phyloP scores from a whole-genome alignment of 805 yeast species.

The Lipomyces japonicus region DNA sequence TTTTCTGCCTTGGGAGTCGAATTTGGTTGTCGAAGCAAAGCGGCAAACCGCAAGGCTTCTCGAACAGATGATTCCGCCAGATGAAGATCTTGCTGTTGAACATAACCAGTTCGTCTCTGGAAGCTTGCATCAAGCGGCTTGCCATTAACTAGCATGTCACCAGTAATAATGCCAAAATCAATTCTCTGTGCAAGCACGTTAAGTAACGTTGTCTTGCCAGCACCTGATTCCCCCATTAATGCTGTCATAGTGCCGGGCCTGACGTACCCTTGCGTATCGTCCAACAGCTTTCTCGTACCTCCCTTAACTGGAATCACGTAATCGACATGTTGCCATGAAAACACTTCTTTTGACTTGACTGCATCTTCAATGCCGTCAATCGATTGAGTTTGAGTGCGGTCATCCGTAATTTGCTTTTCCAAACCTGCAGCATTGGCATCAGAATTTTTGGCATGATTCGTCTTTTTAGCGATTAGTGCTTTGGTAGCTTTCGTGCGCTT shows the following conservation, averaged over 20 bases:
- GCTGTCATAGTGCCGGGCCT: constrained; percentile 80
- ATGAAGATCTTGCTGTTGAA: constrained; percentile 76
- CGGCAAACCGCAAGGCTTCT: constrained; percentile 68
- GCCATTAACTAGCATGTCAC: constrained; percentile 71
- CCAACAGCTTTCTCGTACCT: constrained; percentile 57
- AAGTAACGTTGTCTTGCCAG: constrained; percentile 69
- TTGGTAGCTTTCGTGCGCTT: neutral
- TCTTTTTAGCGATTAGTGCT: neutral
- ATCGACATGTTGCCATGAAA: constrained; percentile 73
- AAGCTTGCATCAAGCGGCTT: constrained; percentile 58
- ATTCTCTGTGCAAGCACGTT: constrained; percentile 70
- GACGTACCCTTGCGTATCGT: constrained; percentile 74
- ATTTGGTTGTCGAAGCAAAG: constrained; percentile 64
- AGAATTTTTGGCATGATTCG: constrained; percentile 33
- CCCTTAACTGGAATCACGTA: constrained; percentile 61
- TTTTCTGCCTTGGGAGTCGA: constrained; percentile 55
- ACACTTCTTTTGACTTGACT: constrained; percentile 55
- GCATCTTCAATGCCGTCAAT: constrained; percentile 38
- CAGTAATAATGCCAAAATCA: constrained; percentile 66
- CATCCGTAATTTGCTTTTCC: neutral
- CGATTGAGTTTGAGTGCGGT: neutral
- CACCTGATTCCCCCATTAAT: constrained; percentile 77
- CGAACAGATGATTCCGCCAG: constrained; percentile 66
- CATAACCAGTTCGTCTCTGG: constrained; percentile 74
- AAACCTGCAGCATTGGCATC: neutral